Evolutionary conservation across 306 rosid species (phyloP).

Genomic region (Quercus gilva): DNA sequence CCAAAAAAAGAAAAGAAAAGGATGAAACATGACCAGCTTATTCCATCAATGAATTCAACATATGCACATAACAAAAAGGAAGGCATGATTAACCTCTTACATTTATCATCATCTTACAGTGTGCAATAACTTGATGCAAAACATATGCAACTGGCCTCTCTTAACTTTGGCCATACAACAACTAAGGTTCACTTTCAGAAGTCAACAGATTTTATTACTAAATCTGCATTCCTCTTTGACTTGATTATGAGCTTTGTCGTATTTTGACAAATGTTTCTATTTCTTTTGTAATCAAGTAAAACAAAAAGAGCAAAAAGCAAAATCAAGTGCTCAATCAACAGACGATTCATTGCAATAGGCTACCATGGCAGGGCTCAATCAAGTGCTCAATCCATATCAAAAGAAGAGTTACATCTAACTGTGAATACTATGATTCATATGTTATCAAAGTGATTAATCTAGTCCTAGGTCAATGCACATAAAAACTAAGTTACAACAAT

Average conservation of each 20-base stretch:
- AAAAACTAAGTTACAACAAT: neutral
- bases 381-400: neutral
- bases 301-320: neutral
- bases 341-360: neutral
- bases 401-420: neutral
- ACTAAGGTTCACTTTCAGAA: conserved; percentile 34
- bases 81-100: neutral
- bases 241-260: conserved; percentile 64
- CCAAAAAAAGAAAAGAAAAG: neutral
- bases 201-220: conserved; percentile 70
- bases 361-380: neutral
- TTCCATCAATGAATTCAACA: neutral
- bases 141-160: neutral
- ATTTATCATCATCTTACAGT: neutral
- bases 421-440: neutral
- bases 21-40: neutral
- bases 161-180: neutral
- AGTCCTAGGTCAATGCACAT: neutral
- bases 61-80: neutral
- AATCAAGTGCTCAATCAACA: neutral
- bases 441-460: neutral
- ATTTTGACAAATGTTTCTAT: too few relatives aligned
- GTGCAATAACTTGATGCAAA: neutral
- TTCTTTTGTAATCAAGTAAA: neutral
- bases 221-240: conserved; percentile 73